Evolutionary conservation across 805 yeast species (phyloP).

Genomic region (Maudiozyma serrabonitensis): DNA sequence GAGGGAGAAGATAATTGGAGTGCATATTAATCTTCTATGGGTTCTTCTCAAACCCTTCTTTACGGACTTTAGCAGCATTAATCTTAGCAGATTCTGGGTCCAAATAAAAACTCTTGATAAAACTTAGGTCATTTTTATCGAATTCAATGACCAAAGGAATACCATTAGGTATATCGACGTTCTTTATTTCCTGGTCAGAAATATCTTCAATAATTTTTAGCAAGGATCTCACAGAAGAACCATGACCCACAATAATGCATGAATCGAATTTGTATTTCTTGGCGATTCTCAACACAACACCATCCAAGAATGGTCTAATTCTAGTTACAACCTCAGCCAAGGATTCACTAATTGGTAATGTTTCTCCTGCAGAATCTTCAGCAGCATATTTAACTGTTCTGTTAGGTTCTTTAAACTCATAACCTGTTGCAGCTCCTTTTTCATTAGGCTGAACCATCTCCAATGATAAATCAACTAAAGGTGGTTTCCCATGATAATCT

Average conservation of each 20-base stretch:
- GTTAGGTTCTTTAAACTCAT: conserved; percentile 31
- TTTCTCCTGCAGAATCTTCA: conserved; percentile 32
- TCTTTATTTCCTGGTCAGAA: conserved; percentile 58
- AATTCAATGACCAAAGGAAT: conserved; percentile 66
- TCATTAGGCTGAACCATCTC: conserved; percentile 31
- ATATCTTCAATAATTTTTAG: conserved; percentile 58
- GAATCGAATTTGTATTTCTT: conserved; percentile 43
- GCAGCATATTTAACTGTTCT: conserved; percentile 25
- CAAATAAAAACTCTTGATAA: conserved; percentile 51
- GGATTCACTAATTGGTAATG: conserved; percentile 63
- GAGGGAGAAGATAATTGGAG: background rate
- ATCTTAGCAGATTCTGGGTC: conserved; percentile 74
- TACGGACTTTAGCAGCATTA: conserved; percentile 71
- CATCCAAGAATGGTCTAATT: conserved; percentile 48
- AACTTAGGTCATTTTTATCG: conserved; percentile 36
- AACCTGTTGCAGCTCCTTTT: conserved; percentile 23
- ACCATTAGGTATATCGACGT: conserved; percentile 74
- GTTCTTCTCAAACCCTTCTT: conserved; percentile 48
- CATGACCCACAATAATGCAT: conserved; percentile 69
- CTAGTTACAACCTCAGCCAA: conserved; percentile 62
- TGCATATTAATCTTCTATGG: conserved; percentile 9
- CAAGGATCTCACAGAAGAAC: conserved; percentile 69
- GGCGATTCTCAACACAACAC: conserved; percentile 37
- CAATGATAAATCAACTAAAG: conserved; percentile 29
- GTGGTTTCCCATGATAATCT: conserved; percentile 68